phyloP scores from a whole-genome alignment of 2,329 filamentous ascomycete species.

The Aspergillus ochraceus region DNA sequence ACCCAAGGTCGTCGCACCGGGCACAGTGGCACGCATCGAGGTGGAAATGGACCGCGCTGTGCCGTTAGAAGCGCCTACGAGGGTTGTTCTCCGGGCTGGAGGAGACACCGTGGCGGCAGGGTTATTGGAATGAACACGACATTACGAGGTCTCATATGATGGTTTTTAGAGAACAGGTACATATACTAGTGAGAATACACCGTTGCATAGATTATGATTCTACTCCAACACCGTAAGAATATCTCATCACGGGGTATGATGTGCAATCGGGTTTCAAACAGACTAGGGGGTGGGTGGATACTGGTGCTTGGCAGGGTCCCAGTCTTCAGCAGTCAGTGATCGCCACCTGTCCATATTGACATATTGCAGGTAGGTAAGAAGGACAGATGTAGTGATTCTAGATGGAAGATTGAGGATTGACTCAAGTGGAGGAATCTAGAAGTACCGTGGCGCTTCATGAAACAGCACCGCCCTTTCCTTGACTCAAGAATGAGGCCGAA shows the following conservation, averaged over 20 bases:
- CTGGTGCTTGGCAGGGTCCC: neutral
- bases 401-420: neutral
- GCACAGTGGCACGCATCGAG: constrained; percentile 71
- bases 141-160: neutral
- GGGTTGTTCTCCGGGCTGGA: constrained; percentile 76
- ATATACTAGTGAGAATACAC: neutral
- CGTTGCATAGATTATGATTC: neutral
- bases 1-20: constrained; percentile 79
- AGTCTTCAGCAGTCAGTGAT: neutral
- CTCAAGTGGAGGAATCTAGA: neutral
- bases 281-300: neutral
- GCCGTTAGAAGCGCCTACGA: constrained; percentile 75
- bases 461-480: neutral
- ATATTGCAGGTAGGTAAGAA: neutral
- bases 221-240: too few species aligned
- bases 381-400: neutral
- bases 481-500: neutral
- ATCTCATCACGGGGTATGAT: too few species aligned
- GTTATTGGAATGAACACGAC: constrained; percentile 60
- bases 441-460: neutral
- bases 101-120: constrained; percentile 88
- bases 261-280: too few species aligned
- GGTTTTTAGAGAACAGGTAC: neutral
- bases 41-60: constrained; percentile 73
- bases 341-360: neutral